Evolutionary conservation across 2,329 filamentous ascomycete genomes (phyloP).

Genomic region (Monilinia laxa): DNA sequence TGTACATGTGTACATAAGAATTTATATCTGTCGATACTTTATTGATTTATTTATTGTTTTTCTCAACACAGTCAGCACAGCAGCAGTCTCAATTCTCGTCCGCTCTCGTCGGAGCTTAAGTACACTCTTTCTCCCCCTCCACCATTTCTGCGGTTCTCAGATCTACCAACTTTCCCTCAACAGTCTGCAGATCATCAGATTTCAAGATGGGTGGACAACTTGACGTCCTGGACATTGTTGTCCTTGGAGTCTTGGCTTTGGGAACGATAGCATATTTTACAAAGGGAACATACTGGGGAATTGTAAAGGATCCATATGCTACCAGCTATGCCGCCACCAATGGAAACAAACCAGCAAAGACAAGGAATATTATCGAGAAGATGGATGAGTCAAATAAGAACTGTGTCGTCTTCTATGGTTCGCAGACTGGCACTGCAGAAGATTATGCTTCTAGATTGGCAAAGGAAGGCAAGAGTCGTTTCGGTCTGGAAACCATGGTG

Average conservation of each 20-base stretch:
- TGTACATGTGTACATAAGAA: constrained; percentile 24
- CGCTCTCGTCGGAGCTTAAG: constrained; percentile 31
- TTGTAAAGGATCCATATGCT: constrained; percentile 86
- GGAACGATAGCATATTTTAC: constrained; percentile 96
- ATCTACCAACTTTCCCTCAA: neutral
- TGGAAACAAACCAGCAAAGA: constrained; percentile 75
- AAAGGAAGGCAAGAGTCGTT: constrained; percentile 95
- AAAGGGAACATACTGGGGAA: constrained; percentile 91
- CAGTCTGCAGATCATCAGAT: neutral
- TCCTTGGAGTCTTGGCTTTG: constrained; percentile 80
- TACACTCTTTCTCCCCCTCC: neutral
- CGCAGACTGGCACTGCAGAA: constrained; percentile 96
- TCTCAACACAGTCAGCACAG: constrained; percentile 16
- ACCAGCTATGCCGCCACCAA: constrained; percentile 67
- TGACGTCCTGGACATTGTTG: constrained; percentile 90
- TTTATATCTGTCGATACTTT: constrained; percentile 12
- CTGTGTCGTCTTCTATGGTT: constrained; percentile 97
- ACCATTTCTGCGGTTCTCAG: neutral
- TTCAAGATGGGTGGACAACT: constrained; percentile 74
- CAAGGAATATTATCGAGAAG: constrained; percentile 90
- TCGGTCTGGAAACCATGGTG: constrained; percentile 96
- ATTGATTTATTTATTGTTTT: neutral
- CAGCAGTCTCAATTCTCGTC: neutral
- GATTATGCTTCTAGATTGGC: constrained; percentile 95
- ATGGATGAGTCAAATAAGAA: constrained; percentile 96